Conservation (phyloP, 352 stramenopile genomes). For the Phytopythium litorale region DNA sequence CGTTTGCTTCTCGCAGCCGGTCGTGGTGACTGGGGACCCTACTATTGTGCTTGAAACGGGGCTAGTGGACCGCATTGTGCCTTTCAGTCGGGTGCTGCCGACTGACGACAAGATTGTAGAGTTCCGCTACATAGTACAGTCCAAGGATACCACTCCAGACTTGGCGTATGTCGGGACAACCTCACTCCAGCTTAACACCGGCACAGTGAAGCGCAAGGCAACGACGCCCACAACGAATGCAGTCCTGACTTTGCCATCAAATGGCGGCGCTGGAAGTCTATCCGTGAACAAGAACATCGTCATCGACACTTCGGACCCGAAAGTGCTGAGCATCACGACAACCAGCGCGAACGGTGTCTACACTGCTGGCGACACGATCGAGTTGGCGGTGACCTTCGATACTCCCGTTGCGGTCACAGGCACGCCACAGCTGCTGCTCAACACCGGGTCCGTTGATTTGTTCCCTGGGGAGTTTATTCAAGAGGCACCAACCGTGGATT, state of each 20-base stretch:
- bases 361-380: slow-evolving; percentile 57
- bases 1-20: slow-evolving; percentile 65
- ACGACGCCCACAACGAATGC: slow-evolving; percentile 48
- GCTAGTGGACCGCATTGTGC: slow-evolving; percentile 51
- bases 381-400: slow-evolving; percentile 55
- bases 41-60: slow-evolving; percentile 68
- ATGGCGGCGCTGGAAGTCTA: slow-evolving; percentile 54
- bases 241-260: slow-evolving; percentile 41
- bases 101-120: slow-evolving; percentile 35
- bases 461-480: slow-evolving; percentile 50
- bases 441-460: slow-evolving; percentile 47
- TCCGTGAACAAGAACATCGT: slow-evolving; percentile 72
- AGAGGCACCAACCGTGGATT: slow-evolving; percentile 21
- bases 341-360: slow-evolving; percentile 34
- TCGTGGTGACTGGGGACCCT: slow-evolving; percentile 51
- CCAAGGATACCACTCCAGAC: slow-evolving; percentile 63
- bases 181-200: slow-evolving; percentile 53
- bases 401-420: slow-evolving; percentile 57
- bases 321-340: slow-evolving; percentile 36
- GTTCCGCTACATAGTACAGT: slow-evolving; percentile 74
- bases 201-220: slow-evolving; percentile 49
- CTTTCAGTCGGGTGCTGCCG: slow-evolving; percentile 42
- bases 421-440: slow-evolving; percentile 34
- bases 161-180: slow-evolving; percentile 51
- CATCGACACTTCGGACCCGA: slow-evolving; percentile 57